Conservation (phyloP, 208 protist genomes). For the Wallacemonas rigidus region DNA sequence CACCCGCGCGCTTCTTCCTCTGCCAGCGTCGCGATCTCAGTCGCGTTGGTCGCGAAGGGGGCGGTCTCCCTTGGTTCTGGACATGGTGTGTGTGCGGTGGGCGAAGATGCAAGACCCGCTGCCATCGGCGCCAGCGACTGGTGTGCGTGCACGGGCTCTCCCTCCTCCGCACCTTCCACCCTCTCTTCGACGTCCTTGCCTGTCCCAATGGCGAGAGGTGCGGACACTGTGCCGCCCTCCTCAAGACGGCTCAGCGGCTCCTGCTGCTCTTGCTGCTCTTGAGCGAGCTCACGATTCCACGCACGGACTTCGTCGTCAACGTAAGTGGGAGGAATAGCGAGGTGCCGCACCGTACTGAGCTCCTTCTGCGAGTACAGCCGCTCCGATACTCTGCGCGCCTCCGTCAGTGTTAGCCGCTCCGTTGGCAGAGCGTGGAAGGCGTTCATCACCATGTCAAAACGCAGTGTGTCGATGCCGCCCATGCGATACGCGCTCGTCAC, state of each 20-base stretch:
- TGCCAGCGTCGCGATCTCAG: neutral
- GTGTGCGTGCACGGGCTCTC: too few species aligned
- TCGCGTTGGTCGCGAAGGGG: conserved; percentile 3
- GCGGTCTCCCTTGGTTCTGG: neutral
- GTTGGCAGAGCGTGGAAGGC: conserved; percentile 76
- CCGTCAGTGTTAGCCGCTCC: conserved; percentile 78
- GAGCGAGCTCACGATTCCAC: conserved; percentile 53
- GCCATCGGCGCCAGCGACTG: too few species aligned
- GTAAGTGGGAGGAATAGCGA: conserved; percentile 66
- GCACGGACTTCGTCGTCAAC: conserved; percentile 57
- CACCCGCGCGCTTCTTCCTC: neutral
- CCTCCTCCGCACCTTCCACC: too few species aligned
- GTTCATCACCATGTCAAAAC: conserved; percentile 92
- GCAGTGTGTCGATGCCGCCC: conserved; percentile 86
- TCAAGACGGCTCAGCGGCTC: too few species aligned
- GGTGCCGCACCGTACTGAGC: conserved; percentile 66
- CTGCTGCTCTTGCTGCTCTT: conserved; percentile 7
- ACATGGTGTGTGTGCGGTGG: neutral
- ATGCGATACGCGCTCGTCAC: conserved; percentile 86
- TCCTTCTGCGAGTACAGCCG: conserved; percentile 78
- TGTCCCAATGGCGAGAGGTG: too few species aligned
- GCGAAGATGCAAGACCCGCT: too few species aligned
- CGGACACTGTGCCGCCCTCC: too few species aligned
- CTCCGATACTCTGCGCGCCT: conserved; percentile 73
- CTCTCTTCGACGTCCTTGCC: too few species aligned